Conservation (phyloP, 2,329 filamentous ascomycete genomes). For the Aspergillus sp. region DNA sequence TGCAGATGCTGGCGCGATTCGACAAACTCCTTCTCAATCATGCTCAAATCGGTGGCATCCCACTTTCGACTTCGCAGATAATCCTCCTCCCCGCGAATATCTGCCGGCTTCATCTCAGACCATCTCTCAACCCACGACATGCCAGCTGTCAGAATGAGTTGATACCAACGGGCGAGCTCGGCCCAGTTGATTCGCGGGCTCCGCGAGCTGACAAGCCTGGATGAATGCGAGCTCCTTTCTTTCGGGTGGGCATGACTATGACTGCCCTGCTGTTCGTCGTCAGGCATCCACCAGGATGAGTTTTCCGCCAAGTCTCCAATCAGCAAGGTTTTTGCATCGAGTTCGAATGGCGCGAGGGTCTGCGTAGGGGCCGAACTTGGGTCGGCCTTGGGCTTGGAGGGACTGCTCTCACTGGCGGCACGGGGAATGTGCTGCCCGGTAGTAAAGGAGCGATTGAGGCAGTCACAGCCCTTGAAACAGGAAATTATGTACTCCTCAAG, state of each 20-base stretch:
- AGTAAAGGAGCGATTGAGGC: conserved; percentile 75
- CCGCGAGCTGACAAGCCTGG: conserved; percentile 51
- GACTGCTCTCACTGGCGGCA: conserved; percentile 46
- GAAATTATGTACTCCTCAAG: conserved; percentile 74
- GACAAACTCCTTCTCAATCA: conserved; percentile 53
- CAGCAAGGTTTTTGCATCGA: conserved; percentile 73
- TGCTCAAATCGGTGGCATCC: conserved; percentile 43
- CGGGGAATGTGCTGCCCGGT: conserved; percentile 48
- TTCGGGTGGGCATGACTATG: conserved; percentile 30
- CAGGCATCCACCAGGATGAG: conserved; percentile 76
- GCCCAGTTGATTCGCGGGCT: conserved; percentile 75
- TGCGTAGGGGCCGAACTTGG: conserved; percentile 29
- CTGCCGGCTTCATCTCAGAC: conserved; percentile 49
- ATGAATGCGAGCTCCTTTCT: conserved; percentile 29
- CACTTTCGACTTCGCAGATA: conserved; percentile 26
- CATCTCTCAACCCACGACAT: conserved; percentile 64
- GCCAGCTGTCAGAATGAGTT: conserved; percentile 65
- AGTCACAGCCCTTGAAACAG: conserved; percentile 68
- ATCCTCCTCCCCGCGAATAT: conserved; percentile 24
- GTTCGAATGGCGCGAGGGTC: conserved; percentile 53
- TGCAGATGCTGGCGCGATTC: conserved; percentile 70
- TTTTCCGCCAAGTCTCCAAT: conserved; percentile 78
- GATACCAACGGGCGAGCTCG: conserved; percentile 72
- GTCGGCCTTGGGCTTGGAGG: conserved; percentile 30
- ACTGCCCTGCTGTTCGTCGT: conserved; percentile 41